These are phyloP conservation scores for Boletus sp. DNA, from an alignment of 768 basidiomycete genomes.

Conservation along the genomic window DNA sequence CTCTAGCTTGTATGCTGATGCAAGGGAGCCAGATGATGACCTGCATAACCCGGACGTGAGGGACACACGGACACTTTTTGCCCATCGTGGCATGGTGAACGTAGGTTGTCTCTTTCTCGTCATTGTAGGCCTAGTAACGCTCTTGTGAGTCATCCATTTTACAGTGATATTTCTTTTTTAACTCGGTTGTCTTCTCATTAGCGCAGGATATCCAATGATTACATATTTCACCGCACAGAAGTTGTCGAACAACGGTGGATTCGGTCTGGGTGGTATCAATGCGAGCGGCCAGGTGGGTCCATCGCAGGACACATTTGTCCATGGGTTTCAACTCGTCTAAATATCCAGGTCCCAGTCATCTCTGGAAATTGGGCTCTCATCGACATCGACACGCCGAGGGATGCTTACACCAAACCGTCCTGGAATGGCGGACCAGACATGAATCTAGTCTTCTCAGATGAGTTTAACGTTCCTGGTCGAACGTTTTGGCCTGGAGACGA, in stretches of 20 bases:
- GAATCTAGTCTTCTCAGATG: conserved; percentile 73
- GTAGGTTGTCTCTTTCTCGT: conserved; percentile 66
- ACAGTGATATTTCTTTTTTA: background rate
- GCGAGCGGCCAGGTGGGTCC: conserved; percentile 61
- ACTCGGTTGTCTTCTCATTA: conserved; percentile 9
- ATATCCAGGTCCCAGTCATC: conserved; percentile 52
- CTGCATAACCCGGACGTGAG: conserved; percentile 63
- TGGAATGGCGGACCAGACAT: conserved; percentile 57
- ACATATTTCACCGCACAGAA: conserved; percentile 34
- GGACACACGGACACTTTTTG: conserved; percentile 42
- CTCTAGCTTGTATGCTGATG: conserved; percentile 51
- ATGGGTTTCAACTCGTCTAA: background rate
- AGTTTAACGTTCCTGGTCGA: conserved; percentile 74
- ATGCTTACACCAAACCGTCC: conserved; percentile 52
- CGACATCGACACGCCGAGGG: conserved; percentile 57
- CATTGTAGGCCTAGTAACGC: conserved; percentile 43
- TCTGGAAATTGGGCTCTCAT: conserved; percentile 55
- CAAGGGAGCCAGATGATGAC: conserved; percentile 66
- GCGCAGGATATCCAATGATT: conserved; percentile 46
- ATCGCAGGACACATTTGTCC: background rate
- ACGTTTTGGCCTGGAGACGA: conserved; percentile 83
- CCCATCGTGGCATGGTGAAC: conserved; percentile 65
- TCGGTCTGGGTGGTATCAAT: conserved; percentile 74
- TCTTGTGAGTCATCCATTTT: conserved; percentile 52
- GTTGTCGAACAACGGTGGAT: conserved; percentile 39